Base-by-base conservation (phyloP, 768 basidiomycete species). In the Leccinum truebloodii region DNA sequence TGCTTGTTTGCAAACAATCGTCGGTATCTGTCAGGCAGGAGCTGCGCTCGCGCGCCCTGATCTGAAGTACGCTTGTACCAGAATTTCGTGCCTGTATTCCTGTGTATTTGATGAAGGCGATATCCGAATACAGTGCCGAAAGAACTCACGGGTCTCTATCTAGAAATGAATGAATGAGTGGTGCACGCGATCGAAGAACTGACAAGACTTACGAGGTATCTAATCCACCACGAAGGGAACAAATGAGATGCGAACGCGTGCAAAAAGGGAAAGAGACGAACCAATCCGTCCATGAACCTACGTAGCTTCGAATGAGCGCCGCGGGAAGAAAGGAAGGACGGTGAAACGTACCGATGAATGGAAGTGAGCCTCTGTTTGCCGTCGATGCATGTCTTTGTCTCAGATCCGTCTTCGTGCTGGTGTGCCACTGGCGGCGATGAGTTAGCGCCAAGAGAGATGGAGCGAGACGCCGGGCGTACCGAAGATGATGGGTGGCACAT, bases 291-390 rank as follows among this genome's bases (percentile, higher is more conserved):
- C 79, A 92, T 83, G 66, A 90, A 91, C 54, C 84, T 88, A 63
- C 9, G 44, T 41, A 22, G 18, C 9, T 41, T 10, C 16, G 34
- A 41, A 34, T 59, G 28, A 67, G 58, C 58, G 54, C 18, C 48
- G 2, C 37, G 1, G 14, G 24, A 10, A 24, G 7, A 1, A n/a
- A 6, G 32, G 0, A n/a, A 13, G 30, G 35, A 16, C 4, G 14
- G 32, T 34, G 12, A 10, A 9, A 73, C 85, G 16, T 64, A 88
- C 89, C 82, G 77, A 51, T 85, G 79, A 52, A 94, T 87, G 0
- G 89, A 90, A 0, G 89, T 92, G 52, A 92, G 70, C 26, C 92
- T 76, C 69, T 94, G 92, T 67, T 94, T 94, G 18, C 92, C 92
- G 65, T 92, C 90, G 8, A 90, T 89, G 65, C 88, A 90, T 1